phyloP scores from a whole-genome alignment of 768 basidiomycete genomes.

The Termitomyces heimii region DNA sequence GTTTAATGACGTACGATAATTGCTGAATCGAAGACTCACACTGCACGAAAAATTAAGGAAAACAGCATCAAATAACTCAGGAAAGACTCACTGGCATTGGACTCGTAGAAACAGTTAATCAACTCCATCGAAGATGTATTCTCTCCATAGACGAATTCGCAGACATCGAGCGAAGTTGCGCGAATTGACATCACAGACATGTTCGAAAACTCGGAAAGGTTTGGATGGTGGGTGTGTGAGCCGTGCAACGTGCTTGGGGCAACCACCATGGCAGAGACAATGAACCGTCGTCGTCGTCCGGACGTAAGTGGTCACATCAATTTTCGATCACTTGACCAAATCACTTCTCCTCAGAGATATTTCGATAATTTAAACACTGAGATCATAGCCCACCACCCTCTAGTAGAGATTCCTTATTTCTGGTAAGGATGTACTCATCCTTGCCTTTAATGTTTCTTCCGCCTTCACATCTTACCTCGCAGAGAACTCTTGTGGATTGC shows the following conservation, averaged over 20 bases:
- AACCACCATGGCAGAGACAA: background rate
- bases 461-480: background rate
- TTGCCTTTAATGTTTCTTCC: background rate
- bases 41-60: constrained; percentile 20
- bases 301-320: background rate
- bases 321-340: background rate
- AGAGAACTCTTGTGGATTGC: background rate
- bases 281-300: background rate
- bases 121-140: constrained; percentile 42
- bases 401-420: background rate
- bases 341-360: background rate
- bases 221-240: constrained; percentile 4
- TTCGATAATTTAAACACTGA: background rate
- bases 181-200: constrained; percentile 40
- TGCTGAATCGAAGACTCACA: constrained; percentile 27
- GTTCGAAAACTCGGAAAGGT: constrained; percentile 13
- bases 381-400: background rate
- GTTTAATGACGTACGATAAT: background rate
- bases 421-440: background rate
- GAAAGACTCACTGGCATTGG: constrained; percentile 52
- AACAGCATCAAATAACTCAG: constrained; percentile 1
- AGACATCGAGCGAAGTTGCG: constrained; percentile 61
- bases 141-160: constrained; percentile 65
- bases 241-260: background rate
- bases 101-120: constrained; percentile 62